Base-by-base conservation (phyloP, 768 basidiomycete species). In the Serendipita sp. region DNA sequence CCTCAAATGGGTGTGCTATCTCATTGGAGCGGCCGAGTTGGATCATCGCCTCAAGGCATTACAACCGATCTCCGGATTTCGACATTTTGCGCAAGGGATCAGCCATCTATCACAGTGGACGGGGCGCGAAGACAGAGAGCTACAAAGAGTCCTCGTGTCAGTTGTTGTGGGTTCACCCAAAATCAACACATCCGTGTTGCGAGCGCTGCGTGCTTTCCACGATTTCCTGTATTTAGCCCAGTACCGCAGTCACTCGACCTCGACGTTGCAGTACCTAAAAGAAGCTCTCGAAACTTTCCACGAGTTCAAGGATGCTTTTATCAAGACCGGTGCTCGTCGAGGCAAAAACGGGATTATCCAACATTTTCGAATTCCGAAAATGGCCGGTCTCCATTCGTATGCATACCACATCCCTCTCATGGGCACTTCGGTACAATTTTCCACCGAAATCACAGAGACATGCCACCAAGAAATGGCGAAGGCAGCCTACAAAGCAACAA, bases 391-490 rank as follows among this genome's bases (percentile, higher is more conserved):
- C 3, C 30, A 60, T 0, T 75, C 77, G 45, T 76, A 76, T 63
- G 38, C 54, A 0, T n/a, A 65, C 0, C 53, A 60, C 0, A 75
- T 78, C 16, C 53, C 60, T 2, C 44, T 35, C 1, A 72, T 71
- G 60, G 78, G 77, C 0, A 72, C 70, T 4, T 66, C 70, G 0
- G 74, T 76, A 63, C 74, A 73, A 60, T 74, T 69, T 68, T 74
- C 74, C 64, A 76, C 73, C 0, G 77, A 79, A 66, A 30, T 48
- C 0, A 66, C 73, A 0, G 76, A 79, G 67, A 72, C 73, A 0
- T 71, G 80, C 0, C 80, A 80, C 63, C 79, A 79, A 54, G 73
- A 79, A 68, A 74, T 71, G 48, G 75, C 77, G 1, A 80, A 80
- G 66, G 45, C 68, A 51, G 75, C 74, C 3, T 77, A 69, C 18